phyloP scores from a whole-genome alignment of 306 rosid species.

The Neltuma alba region DNA sequence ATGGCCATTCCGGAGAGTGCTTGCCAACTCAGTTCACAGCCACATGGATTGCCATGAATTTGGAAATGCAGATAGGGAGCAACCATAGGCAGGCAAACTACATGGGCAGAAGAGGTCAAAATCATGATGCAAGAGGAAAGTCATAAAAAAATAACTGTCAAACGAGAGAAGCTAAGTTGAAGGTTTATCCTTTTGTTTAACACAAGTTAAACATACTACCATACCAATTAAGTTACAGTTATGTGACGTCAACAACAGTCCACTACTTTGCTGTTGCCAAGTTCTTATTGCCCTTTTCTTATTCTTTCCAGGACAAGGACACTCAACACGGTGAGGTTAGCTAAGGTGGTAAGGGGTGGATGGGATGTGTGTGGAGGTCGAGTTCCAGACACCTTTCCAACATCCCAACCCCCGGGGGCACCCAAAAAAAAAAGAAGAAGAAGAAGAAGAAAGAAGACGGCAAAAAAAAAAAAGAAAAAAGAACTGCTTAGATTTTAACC shows the following conservation, averaged over 20 bases:
- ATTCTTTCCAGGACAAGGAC: neutral
- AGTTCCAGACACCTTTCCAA: no score
- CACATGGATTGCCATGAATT: constrained; percentile 3
- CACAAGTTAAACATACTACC: neutral
- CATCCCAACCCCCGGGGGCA: no score
- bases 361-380: no score
- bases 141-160: constrained; percentile 21
- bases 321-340: constrained; percentile 9
- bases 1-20: neutral
- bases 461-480: no score
- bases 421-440: no score
- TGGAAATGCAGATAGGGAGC: constrained; percentile 6
- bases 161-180: constrained; percentile 17
- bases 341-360: no score
- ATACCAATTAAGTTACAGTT: neutral
- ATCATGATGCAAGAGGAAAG: constrained; percentile 3
- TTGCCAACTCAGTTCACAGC: constrained; percentile 4
- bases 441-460: no score
- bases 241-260: neutral
- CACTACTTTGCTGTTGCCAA: neutral
- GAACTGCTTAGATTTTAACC: no score
- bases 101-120: constrained; percentile 9
- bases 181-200: constrained; percentile 7
- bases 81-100: neutral
- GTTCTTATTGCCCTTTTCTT: neutral